Conservation (phyloP, 2,329 filamentous ascomycete species). For the Monilinia polystroma region DNA sequence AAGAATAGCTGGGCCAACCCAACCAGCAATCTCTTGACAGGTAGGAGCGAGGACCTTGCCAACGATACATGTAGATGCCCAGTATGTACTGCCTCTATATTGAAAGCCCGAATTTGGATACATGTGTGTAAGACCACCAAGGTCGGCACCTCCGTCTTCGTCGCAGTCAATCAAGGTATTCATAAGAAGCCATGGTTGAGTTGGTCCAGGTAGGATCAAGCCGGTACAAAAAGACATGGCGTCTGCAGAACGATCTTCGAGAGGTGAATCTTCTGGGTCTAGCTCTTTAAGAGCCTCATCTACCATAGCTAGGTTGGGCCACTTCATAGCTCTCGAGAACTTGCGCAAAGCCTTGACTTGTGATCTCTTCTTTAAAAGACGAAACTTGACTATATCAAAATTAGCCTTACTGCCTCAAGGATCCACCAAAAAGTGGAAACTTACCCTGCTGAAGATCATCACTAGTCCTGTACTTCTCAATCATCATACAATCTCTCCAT, state of each 20-base stretch:
- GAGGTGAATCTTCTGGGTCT: conserved; percentile 50
- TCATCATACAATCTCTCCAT: conserved; percentile 68
- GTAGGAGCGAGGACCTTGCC: conserved; percentile 74
- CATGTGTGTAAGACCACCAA: conserved; percentile 66
- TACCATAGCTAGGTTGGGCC: conserved; percentile 69
- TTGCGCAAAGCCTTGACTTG: conserved; percentile 67
- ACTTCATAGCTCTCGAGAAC: conserved; percentile 72
- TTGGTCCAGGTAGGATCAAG: conserved; percentile 67
- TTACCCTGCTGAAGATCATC: conserved; percentile 51
- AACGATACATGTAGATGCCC: conserved; percentile 69
- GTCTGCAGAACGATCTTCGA: conserved; percentile 65
- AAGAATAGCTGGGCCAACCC: conserved; percentile 70
- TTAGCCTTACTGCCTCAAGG: conserved; percentile 20
- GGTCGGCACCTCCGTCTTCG: conserved; percentile 61
- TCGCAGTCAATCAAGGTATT: conserved; percentile 75
- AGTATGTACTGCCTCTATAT: conserved; percentile 76
- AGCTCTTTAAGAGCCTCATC: conserved; percentile 60
- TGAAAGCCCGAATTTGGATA: conserved; percentile 72
- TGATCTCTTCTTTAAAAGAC: conserved; percentile 62
- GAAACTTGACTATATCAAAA: conserved; percentile 51
- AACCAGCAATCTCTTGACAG: conserved; percentile 68
- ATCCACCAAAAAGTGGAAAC: conserved; percentile 26
- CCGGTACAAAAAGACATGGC: conserved; percentile 77
- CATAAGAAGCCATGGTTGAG: conserved; percentile 74
- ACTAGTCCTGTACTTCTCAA: conserved; percentile 58